These are phyloP conservation scores for Sporothrix schenckii DNA, from an alignment of 2,329 filamentous ascomycete species.

Conservation along the genomic window DNA sequence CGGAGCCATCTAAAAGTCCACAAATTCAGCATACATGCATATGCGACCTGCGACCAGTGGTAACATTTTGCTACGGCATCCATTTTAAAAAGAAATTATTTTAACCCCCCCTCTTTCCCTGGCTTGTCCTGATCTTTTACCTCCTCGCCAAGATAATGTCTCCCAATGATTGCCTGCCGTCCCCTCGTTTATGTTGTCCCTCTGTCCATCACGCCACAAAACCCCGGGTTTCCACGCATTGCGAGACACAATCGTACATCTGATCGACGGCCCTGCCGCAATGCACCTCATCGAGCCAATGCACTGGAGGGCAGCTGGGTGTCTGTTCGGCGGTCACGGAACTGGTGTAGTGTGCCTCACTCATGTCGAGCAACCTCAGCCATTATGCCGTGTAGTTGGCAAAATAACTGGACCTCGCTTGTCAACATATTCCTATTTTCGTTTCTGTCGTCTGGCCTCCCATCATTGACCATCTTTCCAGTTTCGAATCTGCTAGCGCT, in stretches of 20 bases:
- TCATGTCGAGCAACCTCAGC: slow-evolving; percentile 9
- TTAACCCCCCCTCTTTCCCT: too few relatives aligned
- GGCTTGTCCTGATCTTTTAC: neutral
- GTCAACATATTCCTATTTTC: neutral
- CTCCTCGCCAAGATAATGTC: neutral
- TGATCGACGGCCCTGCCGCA: slow-evolving; percentile 27
- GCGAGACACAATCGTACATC: slow-evolving; percentile 26
- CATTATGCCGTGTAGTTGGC: neutral
- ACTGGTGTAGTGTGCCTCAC: neutral
- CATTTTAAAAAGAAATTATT: too few relatives aligned
- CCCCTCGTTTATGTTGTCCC: neutral
- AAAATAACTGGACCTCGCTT: neutral
- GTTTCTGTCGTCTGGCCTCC: neutral
- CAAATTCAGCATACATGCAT: too few relatives aligned
- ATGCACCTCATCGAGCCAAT: slow-evolving; percentile 17
- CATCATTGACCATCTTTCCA: neutral
- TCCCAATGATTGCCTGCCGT: neutral
- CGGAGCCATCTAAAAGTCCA: too few relatives aligned
- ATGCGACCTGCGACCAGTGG: too few relatives aligned
- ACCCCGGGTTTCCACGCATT: slow-evolving; percentile 28
- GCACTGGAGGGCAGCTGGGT: neutral
- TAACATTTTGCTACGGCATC: too few relatives aligned
- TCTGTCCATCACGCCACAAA: slow-evolving; percentile 9
- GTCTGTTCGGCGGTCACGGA: neutral
- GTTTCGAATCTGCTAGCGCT: neutral